Evolutionary conservation across 768 basidiomycete species (phyloP).

Genomic region (Lentinula sp.): DNA sequence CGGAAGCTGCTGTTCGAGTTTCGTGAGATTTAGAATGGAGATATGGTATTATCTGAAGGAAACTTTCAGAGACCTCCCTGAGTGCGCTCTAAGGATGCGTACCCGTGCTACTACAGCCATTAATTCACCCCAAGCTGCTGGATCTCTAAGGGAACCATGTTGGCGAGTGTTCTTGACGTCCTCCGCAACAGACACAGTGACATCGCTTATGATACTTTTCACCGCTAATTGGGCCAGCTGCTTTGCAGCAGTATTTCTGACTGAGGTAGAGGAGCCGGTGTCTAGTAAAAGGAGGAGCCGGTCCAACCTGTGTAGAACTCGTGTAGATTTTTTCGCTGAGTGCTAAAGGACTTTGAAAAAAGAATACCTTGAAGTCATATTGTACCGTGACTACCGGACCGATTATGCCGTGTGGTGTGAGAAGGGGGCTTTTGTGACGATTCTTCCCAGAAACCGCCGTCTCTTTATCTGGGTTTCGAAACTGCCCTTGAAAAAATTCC

Average conservation of each 20-base stretch:
- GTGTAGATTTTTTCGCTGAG: not conserved
- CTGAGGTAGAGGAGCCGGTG: slow-evolving; percentile 85
- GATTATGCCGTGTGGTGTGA: slow-evolving; percentile 32
- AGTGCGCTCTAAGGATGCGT: slow-evolving; percentile 17
- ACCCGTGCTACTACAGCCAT: slow-evolving; percentile 89
- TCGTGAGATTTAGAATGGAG: slow-evolving; percentile 91
- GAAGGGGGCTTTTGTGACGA: slow-evolving; percentile 47
- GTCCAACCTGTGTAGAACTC: slow-evolving; percentile 65
- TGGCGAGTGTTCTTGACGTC: slow-evolving; percentile 62
- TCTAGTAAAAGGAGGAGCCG: slow-evolving; percentile 93
- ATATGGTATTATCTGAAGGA: slow-evolving; percentile 75
- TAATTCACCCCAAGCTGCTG: slow-evolving; percentile 83
- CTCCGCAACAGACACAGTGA: slow-evolving; percentile 59
- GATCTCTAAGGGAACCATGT: slow-evolving; percentile 54
- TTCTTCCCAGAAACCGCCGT: slow-evolving; percentile 32
- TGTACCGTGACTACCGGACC: slow-evolving; percentile 22
- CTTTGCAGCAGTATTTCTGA: slow-evolving; percentile 93
- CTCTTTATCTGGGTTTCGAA: slow-evolving; percentile 33
- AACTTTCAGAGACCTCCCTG: not conserved
- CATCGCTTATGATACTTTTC: slow-evolving; percentile 79
- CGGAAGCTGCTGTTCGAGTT: slow-evolving; percentile 83
- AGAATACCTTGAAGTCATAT: slow-evolving; percentile 72
- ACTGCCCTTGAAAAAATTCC: not conserved
- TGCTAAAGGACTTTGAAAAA: slow-evolving; percentile 10
- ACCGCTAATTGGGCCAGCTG: slow-evolving; percentile 91